Evolutionary conservation across 129 eudicot genomes (phyloP), one percentile per base, ranked within the genome.

Genomic region (Helichrysum umbraculigerum): DNA sequence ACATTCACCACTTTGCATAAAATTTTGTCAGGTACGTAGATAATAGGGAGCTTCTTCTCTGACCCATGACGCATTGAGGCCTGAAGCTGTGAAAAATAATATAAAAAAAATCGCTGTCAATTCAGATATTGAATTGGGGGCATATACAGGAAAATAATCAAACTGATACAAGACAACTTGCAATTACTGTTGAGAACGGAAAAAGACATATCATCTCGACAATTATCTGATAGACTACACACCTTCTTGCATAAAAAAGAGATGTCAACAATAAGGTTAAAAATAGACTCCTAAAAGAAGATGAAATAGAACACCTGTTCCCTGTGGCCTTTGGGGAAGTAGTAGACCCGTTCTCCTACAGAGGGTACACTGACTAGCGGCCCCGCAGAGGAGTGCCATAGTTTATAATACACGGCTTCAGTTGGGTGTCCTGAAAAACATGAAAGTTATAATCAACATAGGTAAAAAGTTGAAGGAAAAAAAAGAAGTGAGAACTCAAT

Each of bases 351-450:
- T 78, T 90, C 98, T 29, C 92, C 98, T 81, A 88, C 87, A 82
- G 91, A 85, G 22, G 98, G 98, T 61, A 93, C 91, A 33, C 54
- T 85, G 72, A 87, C 98, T 66, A 88, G 89, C 28, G 98, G 96
- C 28, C 98, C 98, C 74, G 98, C 98, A 78, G 97, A 93, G 54
- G 91, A 91, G 83, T 88, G 90, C 98, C 98, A 93, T 19, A 93
- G 85, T 80, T 93, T 92, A 83, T 87, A 90, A 84, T 82, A 85
- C 67, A 90, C 65, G 37, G 85, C 91, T 56, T 84, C 91, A 72
- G 73, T 70, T 37, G 50, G 12, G 37, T 81, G 32, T 67, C 87
- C 90, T 81, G 84, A 84, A 77, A 65, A 67, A 20, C 52, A 79
- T 28, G 59, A 17, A 34, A 61, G 12, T 7, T 42, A 20, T 57